Base-by-base conservation (phyloP, 208 protist genomes). In the Trypanosoma vivax region DNA sequence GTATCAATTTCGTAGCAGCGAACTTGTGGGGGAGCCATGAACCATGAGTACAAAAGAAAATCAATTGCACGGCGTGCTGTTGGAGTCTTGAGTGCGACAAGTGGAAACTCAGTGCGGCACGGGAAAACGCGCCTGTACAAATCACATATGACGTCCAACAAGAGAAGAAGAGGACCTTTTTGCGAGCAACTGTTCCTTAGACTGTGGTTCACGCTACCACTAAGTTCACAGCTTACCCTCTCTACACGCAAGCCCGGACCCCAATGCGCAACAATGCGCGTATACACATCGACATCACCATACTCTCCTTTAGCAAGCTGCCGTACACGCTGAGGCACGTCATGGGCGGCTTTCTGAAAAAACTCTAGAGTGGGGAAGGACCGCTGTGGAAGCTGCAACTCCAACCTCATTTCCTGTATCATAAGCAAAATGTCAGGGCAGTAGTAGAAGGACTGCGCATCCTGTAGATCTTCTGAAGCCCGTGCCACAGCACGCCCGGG, bases 41-140 rank as follows among this genome's bases (percentile, higher is more conserved):
- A 85, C 73, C 81, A 89, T 11, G 76, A 72, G 40, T 72, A 85
- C 0, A 84, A 50, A 1, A 88, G 37, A 47, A 84, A 89, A 42
- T 89, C 76, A 34, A 89, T 45, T 1, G 57, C 43, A 28, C 39
- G 39, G 10, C 70, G 64, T 37, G 23, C 30, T 11, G 16, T 57
- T 5, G 60, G 51, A 7, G 45, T 39, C 25, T 51, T 58, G 14
- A 79, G 60, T 5, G 33, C 23, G 55, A 73, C 56, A 5, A 79
- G 50, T 19, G 71, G 71, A 28, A 48, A 6, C 18, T 13, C 27
- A 9, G 3, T 46, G 30, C 47, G 50, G 14, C 52, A 1, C 2
- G 42, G 45, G 45, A 71, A 68, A 3, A 79, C 60, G 38, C 48
- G 49, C 14, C 18, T 33, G 51, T 73, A 79, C 16, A 79, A 41